Evolutionary conservation across 495 filamentous ascomycete species (phyloP), one percentile per base, ranked within the genome.

Genomic region (Penicillium mononematosum): DNA sequence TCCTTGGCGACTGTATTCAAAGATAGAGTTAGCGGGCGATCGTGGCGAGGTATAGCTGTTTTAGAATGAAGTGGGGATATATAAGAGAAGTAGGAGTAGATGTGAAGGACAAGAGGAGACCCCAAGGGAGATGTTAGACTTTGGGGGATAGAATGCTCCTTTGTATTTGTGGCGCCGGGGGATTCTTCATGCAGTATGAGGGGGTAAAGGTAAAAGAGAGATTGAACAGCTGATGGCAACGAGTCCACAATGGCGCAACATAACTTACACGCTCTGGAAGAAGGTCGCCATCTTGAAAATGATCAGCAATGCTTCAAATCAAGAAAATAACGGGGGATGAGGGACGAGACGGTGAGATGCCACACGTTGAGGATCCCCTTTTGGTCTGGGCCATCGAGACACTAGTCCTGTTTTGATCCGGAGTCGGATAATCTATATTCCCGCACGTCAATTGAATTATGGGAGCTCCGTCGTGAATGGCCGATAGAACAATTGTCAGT

Each of bases 181-280:
- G 42, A 42, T 56, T 44, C 55, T 58, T 49, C 47, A 52, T 61
- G 60, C 62, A 68, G 63, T 62, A 63, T 61, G 59, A 62, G 58
- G 58, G 58, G 53, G 59, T 34, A 44, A 53, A 42, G 44, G 32
- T 52, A 43, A 56, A 44, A 58, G 53, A 50, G 58, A 48, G 20
- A 52, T 52, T 46, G 39, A 53, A 50, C 42, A 45, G 27, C 38
- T 36, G 29, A 46, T 36, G 31, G 43, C 48, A 45, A 55, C 36
- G 32, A 17, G 36, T 46, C 29, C 32, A 19, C 54, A 19, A 46
- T 11, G n/a, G 58, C 53, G 27, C 47, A 59, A 56, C 39, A 53
- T 34, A 53, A 88, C 87, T 81, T 80, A 90, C 88, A 91, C 87
- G 70, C 87, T 88, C 68, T 88, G 88, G 65, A 91, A 88, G 68